These are phyloP conservation scores for Penicillium corylophilum DNA, from an alignment of 2,329 filamentous ascomycete genomes.

Conservation along the genomic window DNA sequence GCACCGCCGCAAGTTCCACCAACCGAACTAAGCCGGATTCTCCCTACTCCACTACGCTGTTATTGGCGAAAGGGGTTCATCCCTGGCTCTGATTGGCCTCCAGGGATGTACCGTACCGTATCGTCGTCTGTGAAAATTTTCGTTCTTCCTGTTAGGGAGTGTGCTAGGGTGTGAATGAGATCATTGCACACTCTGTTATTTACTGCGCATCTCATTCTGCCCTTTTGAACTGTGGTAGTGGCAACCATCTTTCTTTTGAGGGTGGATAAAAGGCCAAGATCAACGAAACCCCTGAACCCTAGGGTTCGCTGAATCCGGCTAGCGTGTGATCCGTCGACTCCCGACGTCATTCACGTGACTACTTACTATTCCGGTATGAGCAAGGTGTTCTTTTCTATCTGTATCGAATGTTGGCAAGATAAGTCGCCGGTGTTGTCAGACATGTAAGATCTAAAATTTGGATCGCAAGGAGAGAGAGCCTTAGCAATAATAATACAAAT, in stretches of 20 bases:
- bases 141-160: not conserved
- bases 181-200: not conserved
- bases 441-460: not conserved
- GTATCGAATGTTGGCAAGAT: not conserved
- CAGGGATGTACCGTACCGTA: constrained; percentile 14
- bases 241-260: not conserved
- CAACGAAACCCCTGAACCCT: constrained; percentile 12
- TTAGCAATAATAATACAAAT: not conserved
- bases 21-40: constrained; percentile 17
- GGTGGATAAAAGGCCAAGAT: not conserved
- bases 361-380: not conserved
- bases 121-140: constrained; percentile 5
- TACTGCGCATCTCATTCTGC: not conserved
- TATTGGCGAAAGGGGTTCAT: constrained; percentile 14
- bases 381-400: not conserved
- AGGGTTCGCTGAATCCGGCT: constrained; percentile 22
- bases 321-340: constrained; percentile 16
- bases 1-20: constrained; percentile 21
- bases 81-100: constrained; percentile 15
- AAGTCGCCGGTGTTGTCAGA: not conserved
- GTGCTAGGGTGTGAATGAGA: not conserved
- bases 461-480: not conserved
- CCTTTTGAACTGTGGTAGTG: not conserved
- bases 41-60: constrained; percentile 7
- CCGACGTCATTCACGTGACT: constrained; percentile 23